Evolutionary conservation across 805 yeast species (phyloP), one percentile per base, ranked within the genome.

Genomic region (Dipodascus geniculatus): DNA sequence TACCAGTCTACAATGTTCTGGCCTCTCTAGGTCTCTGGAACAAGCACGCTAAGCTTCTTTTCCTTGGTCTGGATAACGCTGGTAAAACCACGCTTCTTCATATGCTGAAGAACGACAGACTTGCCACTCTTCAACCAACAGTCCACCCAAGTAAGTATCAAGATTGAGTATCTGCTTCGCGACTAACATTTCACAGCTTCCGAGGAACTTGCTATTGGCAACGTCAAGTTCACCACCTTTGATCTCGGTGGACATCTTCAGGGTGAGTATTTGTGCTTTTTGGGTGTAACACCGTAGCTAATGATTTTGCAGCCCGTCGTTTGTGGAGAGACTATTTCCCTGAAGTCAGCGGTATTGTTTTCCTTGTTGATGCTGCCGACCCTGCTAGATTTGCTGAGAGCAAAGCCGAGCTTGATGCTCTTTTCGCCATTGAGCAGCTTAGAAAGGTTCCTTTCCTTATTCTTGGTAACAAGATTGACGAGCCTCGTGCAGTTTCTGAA

Each of bases 281-380:
- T 14, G 4, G 3, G 6, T 28, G 14, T 22, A 22, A 6, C 23
- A 17, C 2, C 22, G 8, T 14, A 11, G 22, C 28, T 17, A 16
- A 53, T 14, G 16, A 47, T 14, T 23, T 16, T 1, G 11, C 38
- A 53, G 98, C 99, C 51, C 90, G 99, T 74, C 88, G 99, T 74
- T 82, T 93, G 67, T 93, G 99, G 99, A 90, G 90, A 69, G 98
- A 93, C 70, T 93, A 93, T 71, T 93, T 93, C 84, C 99, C 99
- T 56, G 99, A 93, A 74, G 99, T 93, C 51, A 87, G 89, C 70
- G 99, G 97, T 54, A 93, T 93, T 61, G 98, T 93, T 31, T 93
- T 86, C 71, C 76, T 93, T 56, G 97, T 93, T 31, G 99, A 93
- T 69, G 95, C 96, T 54, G 98, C 98, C 54, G 99, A 93, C 68